Evolutionary conservation across 768 basidiomycete genomes (phyloP).

Genomic region (Rhizopogon salebrosus): DNA sequence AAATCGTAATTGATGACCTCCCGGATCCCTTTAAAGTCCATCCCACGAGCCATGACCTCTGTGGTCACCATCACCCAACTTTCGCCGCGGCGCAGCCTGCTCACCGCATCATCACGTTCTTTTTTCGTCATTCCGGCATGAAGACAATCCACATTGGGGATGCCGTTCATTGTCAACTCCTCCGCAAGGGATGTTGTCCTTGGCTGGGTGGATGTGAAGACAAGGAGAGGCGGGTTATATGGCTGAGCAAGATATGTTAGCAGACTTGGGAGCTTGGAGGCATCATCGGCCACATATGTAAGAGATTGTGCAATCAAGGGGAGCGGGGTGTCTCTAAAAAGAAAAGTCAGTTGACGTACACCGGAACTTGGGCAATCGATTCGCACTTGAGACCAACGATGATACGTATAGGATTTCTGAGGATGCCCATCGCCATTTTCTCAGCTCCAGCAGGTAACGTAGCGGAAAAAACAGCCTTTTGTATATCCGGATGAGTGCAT

Average conservation of each 20-base stretch:
- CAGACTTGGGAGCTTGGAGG: conserved; percentile 90
- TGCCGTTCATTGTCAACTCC: conserved; percentile 74
- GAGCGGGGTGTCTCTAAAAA: conserved; percentile 82
- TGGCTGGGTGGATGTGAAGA: conserved; percentile 89
- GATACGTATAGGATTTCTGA: conserved; percentile 82
- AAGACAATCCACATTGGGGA: conserved; percentile 80
- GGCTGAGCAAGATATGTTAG: conserved; percentile 73
- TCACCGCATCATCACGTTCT: conserved; percentile 81
- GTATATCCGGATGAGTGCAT: conserved; percentile 62
- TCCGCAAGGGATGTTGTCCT: conserved; percentile 76
- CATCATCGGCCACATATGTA: conserved; percentile 88
- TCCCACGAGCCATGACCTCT: conserved; percentile 95
- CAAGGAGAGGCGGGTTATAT: conserved; percentile 85
- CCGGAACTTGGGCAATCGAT: neutral
- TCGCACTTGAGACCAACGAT: conserved; percentile 92
- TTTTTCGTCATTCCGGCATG: conserved; percentile 88
- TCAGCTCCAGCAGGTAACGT: conserved; percentile 89
- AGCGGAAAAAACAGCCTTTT: conserved; percentile 91
- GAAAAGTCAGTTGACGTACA: conserved; percentile 7
- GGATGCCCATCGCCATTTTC: conserved; percentile 79
- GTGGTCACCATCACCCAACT: conserved; percentile 96
- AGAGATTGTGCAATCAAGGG: conserved; percentile 86
- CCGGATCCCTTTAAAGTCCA: conserved; percentile 93
- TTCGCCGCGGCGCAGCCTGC: conserved; percentile 81
- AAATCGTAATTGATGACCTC: conserved; percentile 98